Evolutionary conservation across 1,284 basidiomycete species (phyloP).

Genomic region (Sporisorium scitamineum): DNA sequence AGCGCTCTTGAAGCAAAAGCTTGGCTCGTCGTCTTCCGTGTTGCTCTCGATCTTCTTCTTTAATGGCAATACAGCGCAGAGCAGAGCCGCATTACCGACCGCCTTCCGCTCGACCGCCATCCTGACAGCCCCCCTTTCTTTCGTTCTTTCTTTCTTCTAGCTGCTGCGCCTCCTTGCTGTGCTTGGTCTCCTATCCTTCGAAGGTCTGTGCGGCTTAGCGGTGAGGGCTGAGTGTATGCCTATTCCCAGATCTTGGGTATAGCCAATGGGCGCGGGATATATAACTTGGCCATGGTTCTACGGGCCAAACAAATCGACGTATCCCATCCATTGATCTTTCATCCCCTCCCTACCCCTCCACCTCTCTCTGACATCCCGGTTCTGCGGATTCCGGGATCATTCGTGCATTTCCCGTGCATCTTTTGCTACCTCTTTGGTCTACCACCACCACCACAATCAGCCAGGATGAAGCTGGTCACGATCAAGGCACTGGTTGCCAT

Average conservation of each 20-base stretch:
- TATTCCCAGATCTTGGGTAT: too few relatives aligned
- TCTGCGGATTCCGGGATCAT: too few relatives aligned
- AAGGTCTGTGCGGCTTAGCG: background rate
- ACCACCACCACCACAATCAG: conserved; percentile 9
- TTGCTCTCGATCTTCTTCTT: background rate
- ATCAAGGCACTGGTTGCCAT: conserved; percentile 48
- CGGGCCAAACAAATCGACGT: conserved; percentile 17
- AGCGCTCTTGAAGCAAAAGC: background rate
- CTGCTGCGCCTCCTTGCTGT: background rate
- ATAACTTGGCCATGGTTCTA: background rate
- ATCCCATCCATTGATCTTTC: conserved; percentile 15
- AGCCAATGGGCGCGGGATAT: background rate
- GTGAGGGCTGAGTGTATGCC: background rate
- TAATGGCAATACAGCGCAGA: background rate
- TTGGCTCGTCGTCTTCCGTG: conserved; percentile 2
- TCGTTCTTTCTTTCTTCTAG: background rate
- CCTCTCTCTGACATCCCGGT: too few relatives aligned
- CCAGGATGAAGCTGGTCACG: conserved; percentile 30
- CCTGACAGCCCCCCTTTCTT: background rate
- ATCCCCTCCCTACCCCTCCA: background rate
- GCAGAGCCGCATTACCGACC: background rate
- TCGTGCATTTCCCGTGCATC: background rate
- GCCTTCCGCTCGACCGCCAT: background rate
- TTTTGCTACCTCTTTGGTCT: background rate
- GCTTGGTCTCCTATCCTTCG: background rate